Base-by-base conservation (phyloP, 169 alveolate genomes). In the Cyclospora cayetanensis region DNA sequence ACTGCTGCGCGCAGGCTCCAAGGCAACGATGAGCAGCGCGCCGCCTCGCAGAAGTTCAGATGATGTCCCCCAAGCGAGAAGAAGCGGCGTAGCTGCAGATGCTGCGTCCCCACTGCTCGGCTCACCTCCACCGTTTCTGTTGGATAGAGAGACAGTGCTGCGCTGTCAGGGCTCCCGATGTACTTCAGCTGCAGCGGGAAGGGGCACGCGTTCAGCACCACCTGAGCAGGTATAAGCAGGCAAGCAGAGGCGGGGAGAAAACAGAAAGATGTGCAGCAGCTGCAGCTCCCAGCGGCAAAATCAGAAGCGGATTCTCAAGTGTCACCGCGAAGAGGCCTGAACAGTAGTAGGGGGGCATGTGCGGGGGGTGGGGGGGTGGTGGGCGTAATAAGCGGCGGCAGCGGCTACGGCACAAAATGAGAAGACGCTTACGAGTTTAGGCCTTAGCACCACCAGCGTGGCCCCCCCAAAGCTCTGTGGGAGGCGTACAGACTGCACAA, bases 121-220 rank as follows among this genome's bases (percentile, higher is more conserved):
- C 52, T 68, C 27, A 29, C n/a, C 80, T 68, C 80, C 29, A 29
- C 52, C 15, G 80, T 68, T 25, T 68, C 80, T 18, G 15, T 1
- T 3, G 80, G 80, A 15, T 18, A 20, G 11, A 68, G 46, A 7
- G 50, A 27, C 41, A 68, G 41, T 31, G 80, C 11, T 27, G 80
- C 18, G 35, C 37, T 20, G 35, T 60, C 72, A 22, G 72, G 15
- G 25, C 72, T 22, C 35, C 72, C 72, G 29, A 34, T 12, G 9
- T 25, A 22, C 80, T 68, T 68, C 27, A 68, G 50, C 80, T 68
- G 50, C 43, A 68, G 11, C 50, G 80, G 80, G 43, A 68, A 68
- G 50, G 80, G 80, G n/a, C 80, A 68, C 9, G 15, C 50, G 46
- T 68, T 68, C 12, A 68, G 27, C 15, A 35, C 27, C 9, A 68